Evolutionary conservation across 2,329 filamentous ascomycete species (phyloP), one percentile per base, ranked within the genome.

Genomic region (Pleurostoma richardsiae): DNA sequence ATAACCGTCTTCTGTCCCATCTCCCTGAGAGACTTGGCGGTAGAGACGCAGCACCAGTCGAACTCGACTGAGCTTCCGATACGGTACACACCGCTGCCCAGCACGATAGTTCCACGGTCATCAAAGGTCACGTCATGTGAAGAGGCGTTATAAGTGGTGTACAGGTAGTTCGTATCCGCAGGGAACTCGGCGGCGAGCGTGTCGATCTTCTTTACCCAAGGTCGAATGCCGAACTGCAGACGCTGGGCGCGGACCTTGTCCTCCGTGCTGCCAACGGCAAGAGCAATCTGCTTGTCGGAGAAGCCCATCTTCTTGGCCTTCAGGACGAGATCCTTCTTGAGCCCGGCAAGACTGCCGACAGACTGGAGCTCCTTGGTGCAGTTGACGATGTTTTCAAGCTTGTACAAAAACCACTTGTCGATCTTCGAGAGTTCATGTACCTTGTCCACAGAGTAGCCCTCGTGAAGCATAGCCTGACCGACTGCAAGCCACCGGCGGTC

Each of bases 361-460:
- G 86, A 82, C 72, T 96, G 82, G 52, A 99, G 82, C 66, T 95
- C 88, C 55, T 82, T 83, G 50, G 87, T 89, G 73, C 87, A 91
- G 68, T 97, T 82, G 44, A 96, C 94, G 60, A 99, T 88, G 75
- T 97, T 97, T 73, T 96, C 85, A 44, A 99, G 83, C 80, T 99
- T 97, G 83, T 96, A 83, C 59, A 99, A 73, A 79, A 99, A 99
- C 94, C 94, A 97, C 72, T 95, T 96, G 75, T 97, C 94, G 60
- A 99, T 99, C 79, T 96, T 96, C 72, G 88, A 95, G 57, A 99
- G 75, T 5, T 96, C 90, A 64, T 97, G 90, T 11, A 99, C 79
- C 66, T 80, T 84, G 54, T 99, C 92, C 41, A 96, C 90, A 2
- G 88, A 83, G 76, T 99, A 99, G 68, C 87, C 86, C 72, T 96